Conservation (phyloP, 1,284 basidiomycete genomes). For the Ustilago cynodontis region DNA sequence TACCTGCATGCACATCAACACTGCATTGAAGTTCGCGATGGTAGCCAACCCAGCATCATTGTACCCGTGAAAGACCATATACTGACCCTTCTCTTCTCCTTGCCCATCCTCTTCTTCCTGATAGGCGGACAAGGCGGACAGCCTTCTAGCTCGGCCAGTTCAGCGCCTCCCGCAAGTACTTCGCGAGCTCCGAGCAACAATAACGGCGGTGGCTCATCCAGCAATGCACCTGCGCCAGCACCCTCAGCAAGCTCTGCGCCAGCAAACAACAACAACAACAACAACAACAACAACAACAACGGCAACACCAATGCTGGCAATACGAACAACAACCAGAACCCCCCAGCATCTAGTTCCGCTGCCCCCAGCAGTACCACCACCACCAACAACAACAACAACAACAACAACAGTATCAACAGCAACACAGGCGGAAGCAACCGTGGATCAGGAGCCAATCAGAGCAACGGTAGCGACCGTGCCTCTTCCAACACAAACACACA, state of each 20-base stretch:
- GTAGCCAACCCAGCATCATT: neutral
- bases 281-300: conserved; percentile 17
- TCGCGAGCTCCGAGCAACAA: conserved; percentile 17
- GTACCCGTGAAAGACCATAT: neutral
- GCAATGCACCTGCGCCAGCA: conserved; percentile 22
- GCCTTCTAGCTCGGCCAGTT: conserved; percentile 21
- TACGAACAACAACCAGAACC: conserved; percentile 14
- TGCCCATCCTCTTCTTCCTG: neutral
- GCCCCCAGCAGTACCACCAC: conserved; percentile 1
- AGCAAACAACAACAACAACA: conserved; percentile 17
- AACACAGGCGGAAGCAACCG: conserved; percentile 12
- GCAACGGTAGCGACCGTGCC: conserved; percentile 19
- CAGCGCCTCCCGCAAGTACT: conserved; percentile 17
- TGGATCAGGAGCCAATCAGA: conserved; percentile 7
- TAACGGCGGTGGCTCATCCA: conserved; percentile 13
- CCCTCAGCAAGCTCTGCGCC: conserved; percentile 23
- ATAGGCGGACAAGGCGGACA: conserved; percentile 22
- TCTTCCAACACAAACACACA: conserved; percentile 8
- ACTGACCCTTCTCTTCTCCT: conserved; percentile 7
- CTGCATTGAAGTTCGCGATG: neutral
- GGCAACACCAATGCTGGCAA: conserved; percentile 17
- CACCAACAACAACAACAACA: conserved; percentile 21
- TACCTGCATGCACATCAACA: neutral
- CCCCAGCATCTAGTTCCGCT: conserved; percentile 1
- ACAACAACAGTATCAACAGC: conserved; percentile 17